Evolutionary conservation across 768 basidiomycete species (phyloP).

Genomic region (Leccinum fibrillosum): DNA sequence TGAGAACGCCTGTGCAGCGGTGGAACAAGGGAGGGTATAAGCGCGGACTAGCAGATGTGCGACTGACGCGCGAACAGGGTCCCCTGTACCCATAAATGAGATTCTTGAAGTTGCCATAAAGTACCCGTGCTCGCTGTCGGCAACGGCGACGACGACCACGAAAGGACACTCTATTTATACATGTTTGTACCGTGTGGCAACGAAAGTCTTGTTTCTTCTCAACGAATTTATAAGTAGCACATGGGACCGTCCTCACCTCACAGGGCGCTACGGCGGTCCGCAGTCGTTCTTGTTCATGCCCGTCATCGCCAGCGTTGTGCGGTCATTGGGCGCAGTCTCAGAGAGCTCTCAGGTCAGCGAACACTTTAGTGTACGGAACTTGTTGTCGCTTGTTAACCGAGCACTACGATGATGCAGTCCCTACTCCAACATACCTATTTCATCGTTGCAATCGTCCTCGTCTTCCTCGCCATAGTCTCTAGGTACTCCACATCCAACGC

Average conservation of each 20-base stretch:
- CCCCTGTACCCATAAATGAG: conserved; percentile 32
- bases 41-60: conserved; percentile 64
- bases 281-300: conserved; percentile 9
- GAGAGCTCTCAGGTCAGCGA: conserved; percentile 15
- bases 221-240: background rate
- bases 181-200: conserved; percentile 25
- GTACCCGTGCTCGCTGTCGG: conserved; percentile 28
- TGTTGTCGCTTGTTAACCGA: background rate
- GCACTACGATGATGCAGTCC: conserved; percentile 11
- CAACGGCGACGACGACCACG: conserved; percentile 33
- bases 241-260: background rate
- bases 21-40: conserved; percentile 70
- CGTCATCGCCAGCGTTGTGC: background rate
- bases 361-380: background rate
- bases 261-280: background rate
- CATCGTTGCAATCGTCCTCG: conserved; percentile 12
- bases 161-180: conserved; percentile 19
- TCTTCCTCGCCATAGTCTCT: conserved; percentile 14
- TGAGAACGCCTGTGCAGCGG: conserved; percentile 69
- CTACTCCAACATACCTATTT: conserved; percentile 23
- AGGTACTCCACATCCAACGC: conserved; percentile 13
- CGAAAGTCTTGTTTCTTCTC: background rate
- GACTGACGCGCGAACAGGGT: conserved; percentile 58
- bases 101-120: conserved; percentile 32
- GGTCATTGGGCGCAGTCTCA: background rate